Base-by-base conservation (phyloP, 2,329 filamentous ascomycete genomes). In the Paraphaeosphaeria minitans region DNA sequence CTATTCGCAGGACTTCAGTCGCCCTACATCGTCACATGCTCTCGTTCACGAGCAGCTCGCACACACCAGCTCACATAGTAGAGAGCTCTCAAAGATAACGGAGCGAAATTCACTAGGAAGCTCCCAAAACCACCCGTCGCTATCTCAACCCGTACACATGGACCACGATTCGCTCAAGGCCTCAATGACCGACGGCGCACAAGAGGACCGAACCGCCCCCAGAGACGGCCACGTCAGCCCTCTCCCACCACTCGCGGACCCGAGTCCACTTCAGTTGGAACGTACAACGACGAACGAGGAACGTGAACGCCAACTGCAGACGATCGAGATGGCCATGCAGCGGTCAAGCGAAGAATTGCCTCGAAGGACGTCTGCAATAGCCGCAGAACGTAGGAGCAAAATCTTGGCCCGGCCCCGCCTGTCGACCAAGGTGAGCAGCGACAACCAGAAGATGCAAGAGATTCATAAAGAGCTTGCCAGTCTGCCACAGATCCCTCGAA, bases 401-500 rank as follows among this genome's bases (percentile, higher is more conserved):
- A 37, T 21, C 41, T 19, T 51, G 35, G 16, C 48, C 48, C 42
- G 54, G 45, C 56, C 46, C 27, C 54, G 35, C 9, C 35, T 55
- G 14, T 33, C 50, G 5, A 56, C 27, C 43, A 61, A 56, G 62
- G 42, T 62, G 19, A 56, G 56, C 54, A 53, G 49, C 43, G 50
- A 59, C 27, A 22, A n/a, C 21, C 59, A 22, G 58, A 61, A 58
- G 52, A 64, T 73, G 52, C 66, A 67, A 14, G 64, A 69, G n/a
- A 73, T 74, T 4, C 64, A 70, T 41, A 66, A 66, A 31, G 72
- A 76, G 12, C 68, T 76, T 8, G 64, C 65, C n/a, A 57, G 60
- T 47, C 66, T 76, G 12, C 73, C 73, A 16, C 65, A 66, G 29
- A 41, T 76, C 13, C 72, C 72, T 7, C 59, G 61, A 33, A 71